These are phyloP conservation scores for Stagonosporopsis rhizophila DNA, from an alignment of 2,329 filamentous ascomycete species.

Conservation along the genomic window DNA sequence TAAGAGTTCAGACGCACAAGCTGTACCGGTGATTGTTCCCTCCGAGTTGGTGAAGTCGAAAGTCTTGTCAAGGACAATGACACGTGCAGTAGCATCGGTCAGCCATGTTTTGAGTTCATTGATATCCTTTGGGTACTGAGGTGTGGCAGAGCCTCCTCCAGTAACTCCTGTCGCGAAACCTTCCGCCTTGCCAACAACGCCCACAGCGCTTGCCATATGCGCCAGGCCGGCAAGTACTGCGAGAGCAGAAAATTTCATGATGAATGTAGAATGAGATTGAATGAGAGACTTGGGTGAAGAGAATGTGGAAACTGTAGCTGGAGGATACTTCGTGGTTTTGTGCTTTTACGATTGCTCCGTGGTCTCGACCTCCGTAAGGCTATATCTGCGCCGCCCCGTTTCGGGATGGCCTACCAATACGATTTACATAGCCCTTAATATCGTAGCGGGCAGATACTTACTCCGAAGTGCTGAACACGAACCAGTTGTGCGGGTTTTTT, in stretches of 20 bases:
- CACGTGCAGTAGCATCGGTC: slow-evolving; percentile 40
- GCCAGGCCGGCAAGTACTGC: slow-evolving; percentile 17
- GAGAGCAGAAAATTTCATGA: slow-evolving; percentile 12
- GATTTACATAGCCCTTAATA: slow-evolving; percentile 6
- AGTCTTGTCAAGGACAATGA: slow-evolving; percentile 46
- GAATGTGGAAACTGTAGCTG: background rate
- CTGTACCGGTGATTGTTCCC: slow-evolving; percentile 25
- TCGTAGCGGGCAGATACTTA: slow-evolving; percentile 1
- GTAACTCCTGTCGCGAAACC: slow-evolving; percentile 21
- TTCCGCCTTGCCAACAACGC: slow-evolving; percentile 15
- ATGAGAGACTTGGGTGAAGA: slow-evolving; percentile 2
- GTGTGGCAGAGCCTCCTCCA: slow-evolving; percentile 18
- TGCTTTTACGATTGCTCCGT: background rate
- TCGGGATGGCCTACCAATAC: background rate
- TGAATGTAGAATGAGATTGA: background rate
- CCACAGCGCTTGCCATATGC: slow-evolving; percentile 16
- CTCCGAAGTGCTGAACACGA: background rate
- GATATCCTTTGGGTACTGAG: slow-evolving; percentile 19
- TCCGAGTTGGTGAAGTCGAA: slow-evolving; percentile 32
- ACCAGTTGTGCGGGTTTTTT: background rate
- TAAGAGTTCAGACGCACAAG: slow-evolving; percentile 6
- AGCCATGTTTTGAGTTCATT: slow-evolving; percentile 29
- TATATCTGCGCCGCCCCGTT: background rate
- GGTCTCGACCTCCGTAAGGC: background rate
- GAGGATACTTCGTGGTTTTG: background rate